Evolutionary conservation across 2,329 filamentous ascomycete genomes (phyloP).

Genomic region (Anthostomella pinea): DNA sequence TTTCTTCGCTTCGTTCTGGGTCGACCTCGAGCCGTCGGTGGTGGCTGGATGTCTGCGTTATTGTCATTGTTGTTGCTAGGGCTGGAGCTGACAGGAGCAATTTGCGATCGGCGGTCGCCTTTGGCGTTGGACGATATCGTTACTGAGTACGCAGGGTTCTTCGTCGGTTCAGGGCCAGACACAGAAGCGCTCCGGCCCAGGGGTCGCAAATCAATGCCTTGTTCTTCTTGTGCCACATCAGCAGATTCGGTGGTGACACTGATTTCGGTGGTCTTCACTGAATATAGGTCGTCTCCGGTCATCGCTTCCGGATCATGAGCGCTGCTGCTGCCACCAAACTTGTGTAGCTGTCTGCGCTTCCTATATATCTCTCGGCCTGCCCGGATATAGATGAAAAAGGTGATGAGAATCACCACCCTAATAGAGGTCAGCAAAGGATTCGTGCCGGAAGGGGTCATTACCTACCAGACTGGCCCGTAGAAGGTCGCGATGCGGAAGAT

Average conservation of each 20-base stretch:
- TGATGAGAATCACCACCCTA: slow-evolving; percentile 60
- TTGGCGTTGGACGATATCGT: slow-evolving; percentile 44
- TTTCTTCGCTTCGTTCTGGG: slow-evolving; percentile 28
- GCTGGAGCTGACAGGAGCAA: too few relatives aligned
- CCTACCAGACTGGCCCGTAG: slow-evolving; percentile 69
- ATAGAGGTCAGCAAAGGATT: slow-evolving; percentile 8
- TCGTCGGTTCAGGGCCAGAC: slow-evolving; percentile 8
- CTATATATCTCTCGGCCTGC: slow-evolving; percentile 67
- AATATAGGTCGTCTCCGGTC: slow-evolving; percentile 44
- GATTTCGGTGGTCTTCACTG: slow-evolving; percentile 62
- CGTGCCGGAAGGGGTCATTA: background rate
- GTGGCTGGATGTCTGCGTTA: background rate
- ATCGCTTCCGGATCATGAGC: slow-evolving; percentile 42
- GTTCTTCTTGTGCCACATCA: slow-evolving; percentile 24
- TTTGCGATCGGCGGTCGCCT: slow-evolving; percentile 24
- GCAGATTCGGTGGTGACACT: slow-evolving; percentile 55
- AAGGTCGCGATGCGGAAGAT: slow-evolving; percentile 71
- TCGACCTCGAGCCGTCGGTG: slow-evolving; percentile 10
- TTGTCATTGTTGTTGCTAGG: too few relatives aligned
- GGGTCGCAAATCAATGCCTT: slow-evolving; percentile 33
- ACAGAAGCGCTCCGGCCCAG: slow-evolving; percentile 28
- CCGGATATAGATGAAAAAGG: slow-evolving; percentile 62
- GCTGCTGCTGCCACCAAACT: slow-evolving; percentile 45
- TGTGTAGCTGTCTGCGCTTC: slow-evolving; percentile 60
- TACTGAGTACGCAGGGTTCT: slow-evolving; percentile 44